phyloP scores from a whole-genome alignment of 2,329 filamentous ascomycete genomes.

The Xylariaceae sp. region DNA sequence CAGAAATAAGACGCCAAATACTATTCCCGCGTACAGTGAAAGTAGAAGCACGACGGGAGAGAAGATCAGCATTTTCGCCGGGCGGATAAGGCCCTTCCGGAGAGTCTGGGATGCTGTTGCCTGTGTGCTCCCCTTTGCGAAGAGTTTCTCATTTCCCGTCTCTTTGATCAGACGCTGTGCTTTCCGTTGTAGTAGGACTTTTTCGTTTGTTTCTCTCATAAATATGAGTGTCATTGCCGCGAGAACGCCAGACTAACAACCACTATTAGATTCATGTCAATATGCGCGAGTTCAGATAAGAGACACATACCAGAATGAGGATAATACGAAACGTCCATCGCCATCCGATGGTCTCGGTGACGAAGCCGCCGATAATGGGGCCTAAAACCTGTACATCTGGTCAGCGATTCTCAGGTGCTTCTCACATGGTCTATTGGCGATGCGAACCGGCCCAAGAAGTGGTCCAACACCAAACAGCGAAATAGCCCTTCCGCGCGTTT shows the following conservation, averaged over 20 bases:
- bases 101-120: conserved; percentile 5
- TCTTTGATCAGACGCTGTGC: conserved; percentile 10
- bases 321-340: conserved; percentile 42
- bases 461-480: conserved; percentile 25
- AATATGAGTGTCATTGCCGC: not conserved
- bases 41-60: conserved; percentile 14
- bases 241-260: not conserved
- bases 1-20: conserved; percentile 13
- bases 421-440: not conserved
- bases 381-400: conserved; percentile 28
- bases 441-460: not conserved
- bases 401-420: not conserved
- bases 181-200: conserved; percentile 7
- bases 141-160: conserved; percentile 9
- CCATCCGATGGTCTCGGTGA: conserved; percentile 37
- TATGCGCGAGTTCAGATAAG: not conserved
- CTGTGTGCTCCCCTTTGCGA: not conserved
- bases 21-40: conserved; percentile 5
- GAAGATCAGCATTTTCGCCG: conserved; percentile 13
- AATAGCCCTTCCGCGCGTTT: conserved; percentile 32
- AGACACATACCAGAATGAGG: conserved; percentile 31
- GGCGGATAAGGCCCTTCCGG: conserved; percentile 8
- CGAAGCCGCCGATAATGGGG: conserved; percentile 30
- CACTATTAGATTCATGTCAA: not conserved
- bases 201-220: conserved; percentile 12